Conservation (phyloP, 2,329 filamentous ascomycete genomes). For the Alternaria atra region DNA sequence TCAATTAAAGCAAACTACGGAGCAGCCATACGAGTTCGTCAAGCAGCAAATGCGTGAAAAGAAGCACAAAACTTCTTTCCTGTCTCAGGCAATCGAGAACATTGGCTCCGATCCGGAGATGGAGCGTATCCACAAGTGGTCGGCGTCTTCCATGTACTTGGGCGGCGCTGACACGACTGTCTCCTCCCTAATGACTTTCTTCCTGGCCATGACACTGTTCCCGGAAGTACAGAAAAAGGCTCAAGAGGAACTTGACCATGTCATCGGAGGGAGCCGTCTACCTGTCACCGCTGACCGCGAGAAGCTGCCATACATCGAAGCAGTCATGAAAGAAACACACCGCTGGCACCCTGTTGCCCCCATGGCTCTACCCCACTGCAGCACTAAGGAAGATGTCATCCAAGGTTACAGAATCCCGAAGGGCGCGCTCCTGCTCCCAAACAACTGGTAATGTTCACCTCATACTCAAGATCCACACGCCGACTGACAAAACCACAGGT, state of each 20-base stretch:
- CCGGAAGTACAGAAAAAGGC: conserved; percentile 60
- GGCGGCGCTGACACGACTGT: conserved; percentile 60
- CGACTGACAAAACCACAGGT: conserved; percentile 37
- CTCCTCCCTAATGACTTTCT: conserved; percentile 55
- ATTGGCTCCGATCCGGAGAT: conserved; percentile 41
- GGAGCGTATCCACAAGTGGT: conserved; percentile 53
- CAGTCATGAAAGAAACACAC: conserved; percentile 55
- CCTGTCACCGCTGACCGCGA: conserved; percentile 59
- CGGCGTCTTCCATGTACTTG: conserved; percentile 54
- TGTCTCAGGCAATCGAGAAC: conserved; percentile 53
- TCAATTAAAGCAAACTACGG: conserved; percentile 41
- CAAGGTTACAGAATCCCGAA: conserved; percentile 55
- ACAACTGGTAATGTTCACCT: conserved; percentile 49
- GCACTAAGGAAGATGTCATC: conserved; percentile 48
- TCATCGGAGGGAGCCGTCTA: conserved; percentile 58
- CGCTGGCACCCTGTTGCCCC: conserved; percentile 49
- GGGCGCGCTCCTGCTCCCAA: conserved; percentile 50
- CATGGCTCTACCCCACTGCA: conserved; percentile 45
- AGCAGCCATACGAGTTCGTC: conserved; percentile 57
- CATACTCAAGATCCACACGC: too few species aligned
- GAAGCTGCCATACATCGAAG: conserved; percentile 51
- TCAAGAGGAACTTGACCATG: conserved; percentile 58
- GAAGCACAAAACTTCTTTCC: conserved; percentile 48
- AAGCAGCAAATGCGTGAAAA: conserved; percentile 51
- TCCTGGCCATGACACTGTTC: conserved; percentile 63